Base-by-base conservation (phyloP, 1,284 basidiomycete species). In the Leccinum griseonigrum region DNA sequence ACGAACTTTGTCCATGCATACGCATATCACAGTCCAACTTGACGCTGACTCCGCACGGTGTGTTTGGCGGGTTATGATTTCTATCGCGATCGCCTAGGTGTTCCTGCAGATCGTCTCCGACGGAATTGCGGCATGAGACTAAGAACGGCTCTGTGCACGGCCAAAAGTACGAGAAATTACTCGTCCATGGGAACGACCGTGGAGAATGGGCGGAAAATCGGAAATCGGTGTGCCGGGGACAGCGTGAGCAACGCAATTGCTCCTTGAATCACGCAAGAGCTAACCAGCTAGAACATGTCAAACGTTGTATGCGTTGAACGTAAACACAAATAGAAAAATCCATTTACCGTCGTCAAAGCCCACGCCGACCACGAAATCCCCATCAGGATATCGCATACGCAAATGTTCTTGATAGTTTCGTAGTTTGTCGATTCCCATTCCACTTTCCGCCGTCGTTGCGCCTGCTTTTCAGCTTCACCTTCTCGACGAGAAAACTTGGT, bases 351-450 rank as follows among this genome's bases (percentile, higher is more conserved):
- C 87, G 67, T 91, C 87, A 67, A 93, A 92, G 0, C 90, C 91
- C 58, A 86, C 85, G 67, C 87, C 89, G 57, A 90, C 83, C 3
- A 83, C 79, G 64, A 85, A 86, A 65, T 87, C 83, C 2, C 84
- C 89, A 59, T 90, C 88, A 1, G 88, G 87, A 73, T 88, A 81
- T n/a, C 85, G 80, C 86, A 90, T 91, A 69, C 83, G 84, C 78
- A 90, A 78, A 70, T 91, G 87, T 69, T 91, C 88, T 69, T 90
- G 84, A 69, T 87, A 84, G 62, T 86, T 81, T 61, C 86, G 78
- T 63, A 92, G 78, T 69, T 83, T 84, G 67, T 94, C 87, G 62
- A 97, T 94, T 10, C 95, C 97, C 73, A 80, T 69, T 91, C 90
- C 14, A 87, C 88, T 69, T 91, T 83, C 71, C 84, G 85, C 65